Evolutionary conservation across 257 asterid species (phyloP).

Genomic region (Scutellaria minor): DNA sequence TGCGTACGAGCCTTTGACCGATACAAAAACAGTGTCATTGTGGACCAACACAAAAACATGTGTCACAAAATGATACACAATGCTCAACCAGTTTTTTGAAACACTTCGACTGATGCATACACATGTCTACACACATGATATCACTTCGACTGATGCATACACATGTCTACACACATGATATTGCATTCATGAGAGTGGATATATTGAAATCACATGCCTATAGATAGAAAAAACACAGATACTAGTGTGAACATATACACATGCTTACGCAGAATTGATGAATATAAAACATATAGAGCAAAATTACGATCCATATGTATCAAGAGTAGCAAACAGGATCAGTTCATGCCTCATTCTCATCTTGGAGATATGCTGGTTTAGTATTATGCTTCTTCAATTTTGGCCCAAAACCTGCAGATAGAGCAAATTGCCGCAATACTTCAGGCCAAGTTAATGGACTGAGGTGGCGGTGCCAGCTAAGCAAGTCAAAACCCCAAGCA

Average conservation of each 20-base stretch:
- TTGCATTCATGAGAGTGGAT: neutral
- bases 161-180: neutral
- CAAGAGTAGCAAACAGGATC: conserved; percentile 31
- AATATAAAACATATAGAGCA: neutral
- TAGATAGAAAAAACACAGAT: neutral
- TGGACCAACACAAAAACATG: neutral
- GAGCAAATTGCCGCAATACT: conserved; percentile 85
- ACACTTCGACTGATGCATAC: neutral
- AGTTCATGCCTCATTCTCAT: conserved; percentile 67
- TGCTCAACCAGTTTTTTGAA: neutral
- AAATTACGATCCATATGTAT: conserved; percentile 10
- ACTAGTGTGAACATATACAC: neutral
- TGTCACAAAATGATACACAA: neutral
- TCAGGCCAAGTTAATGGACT: conserved; percentile 95
- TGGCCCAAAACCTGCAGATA: conserved; percentile 93
- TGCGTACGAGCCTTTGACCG: conserved; percentile 15
- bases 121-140: neutral
- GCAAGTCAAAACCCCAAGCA: conserved; percentile 91
- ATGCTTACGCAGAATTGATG: neutral
- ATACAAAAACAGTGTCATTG: neutral
- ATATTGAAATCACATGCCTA: neutral
- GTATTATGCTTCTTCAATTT: conserved; percentile 58
- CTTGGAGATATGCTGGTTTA: conserved; percentile 46
- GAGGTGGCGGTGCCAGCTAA: conserved; percentile 77
- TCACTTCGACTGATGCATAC: neutral